Percentiles rank a stretch among this genome's conserved stretches.
Evolutionary conservation across 208 protist genomes (phyloP).

Genomic region (Leishmania aethiopica): DNA sequence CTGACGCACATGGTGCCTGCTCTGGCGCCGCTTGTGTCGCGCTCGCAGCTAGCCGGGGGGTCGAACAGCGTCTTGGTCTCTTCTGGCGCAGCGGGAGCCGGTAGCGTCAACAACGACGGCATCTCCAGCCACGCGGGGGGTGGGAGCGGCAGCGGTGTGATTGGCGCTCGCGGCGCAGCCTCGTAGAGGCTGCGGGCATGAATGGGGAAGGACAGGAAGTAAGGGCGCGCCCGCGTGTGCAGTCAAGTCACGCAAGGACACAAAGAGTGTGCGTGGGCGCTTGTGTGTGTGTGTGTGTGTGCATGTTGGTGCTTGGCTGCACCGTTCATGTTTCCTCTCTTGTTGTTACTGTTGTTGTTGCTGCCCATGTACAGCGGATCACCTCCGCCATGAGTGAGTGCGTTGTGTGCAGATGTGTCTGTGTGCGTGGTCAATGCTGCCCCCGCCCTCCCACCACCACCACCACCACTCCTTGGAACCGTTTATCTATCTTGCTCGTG

Average conservation of each 20-base stretch:
- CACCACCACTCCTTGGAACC: not conserved
- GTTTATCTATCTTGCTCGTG: not conserved
- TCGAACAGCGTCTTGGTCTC: not conserved
- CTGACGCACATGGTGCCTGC: constrained; percentile 65
- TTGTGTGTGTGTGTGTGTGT: not conserved
- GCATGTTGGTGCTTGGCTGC: not conserved
- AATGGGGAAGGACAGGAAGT: not conserved
- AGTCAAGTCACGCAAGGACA: not conserved
- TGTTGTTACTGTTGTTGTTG: not conserved
- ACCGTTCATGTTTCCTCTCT: not conserved
- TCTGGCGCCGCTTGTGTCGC: constrained; percentile 37
- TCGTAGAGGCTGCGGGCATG: not conserved
- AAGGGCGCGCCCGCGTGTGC: not conserved
- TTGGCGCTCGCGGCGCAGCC: not conserved
- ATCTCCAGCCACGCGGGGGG: not conserved
- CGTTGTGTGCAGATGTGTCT: not conserved
- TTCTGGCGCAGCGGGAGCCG: not conserved
- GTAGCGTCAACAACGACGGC: not conserved
- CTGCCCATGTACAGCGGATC: not conserved
- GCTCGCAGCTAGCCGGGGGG: constrained; percentile 11
- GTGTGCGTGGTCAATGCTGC: not conserved
- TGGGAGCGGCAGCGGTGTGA: not conserved
- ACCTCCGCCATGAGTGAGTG: not conserved
- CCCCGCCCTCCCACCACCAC: not conserved
- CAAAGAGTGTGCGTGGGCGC: not conserved